Base-by-base conservation (phyloP, 108 stramenopile genomes). In the Nannochloropsis salina region DNA sequence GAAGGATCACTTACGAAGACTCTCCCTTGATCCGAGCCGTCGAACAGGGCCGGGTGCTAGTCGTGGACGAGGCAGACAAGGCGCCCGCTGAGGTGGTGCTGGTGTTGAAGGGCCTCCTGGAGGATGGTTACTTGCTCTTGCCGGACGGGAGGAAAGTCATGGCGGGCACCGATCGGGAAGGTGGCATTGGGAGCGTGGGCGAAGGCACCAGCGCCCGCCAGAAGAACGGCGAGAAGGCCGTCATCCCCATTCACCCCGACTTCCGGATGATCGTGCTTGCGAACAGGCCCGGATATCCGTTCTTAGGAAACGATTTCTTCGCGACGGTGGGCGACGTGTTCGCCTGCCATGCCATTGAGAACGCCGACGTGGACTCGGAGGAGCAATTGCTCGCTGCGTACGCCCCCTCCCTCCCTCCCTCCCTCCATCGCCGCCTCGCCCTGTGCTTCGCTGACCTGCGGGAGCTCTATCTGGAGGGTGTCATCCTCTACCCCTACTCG, bases 31-130 rank as follows among this genome's bases (percentile, higher is more conserved):
- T 95, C 12, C 82, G 93, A 80, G 96, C 96, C 9, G 93, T 92
- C 10, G 90, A 85, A 42, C 42, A 92, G 3, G 96, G 96, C 4
- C 87, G 94, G 0, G 87, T 88, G n/a, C 89, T 95, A 22, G 93
- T 97, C 18, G 82, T 97, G 6, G 96, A 97, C 84, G 96, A 97
- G 91, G 95, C 95, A 15, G 96, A 97, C 89, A 96, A 97, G 86
- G 96, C 96, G 41, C 95, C 95, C 42, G 86, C 92, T 3, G 95
- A 96, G 80, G 96, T 97, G 9, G 91, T 95, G 15, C 91, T 93
- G 2, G 80, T 97, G 21, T 84, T 97, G 43, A 96, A 96, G 86
- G 90, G 92, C 10, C 84, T 97, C 42, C 90, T 95, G 43, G 95
- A 95, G 90, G 96, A 97, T 89, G 95, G 95, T 22, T 93, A 94